A percentile compares a stretch with the other conserved stretches of the same genome.
phyloP scores from a whole-genome alignment of 2,329 filamentous ascomycete species.

The Graphilbum sp. region DNA sequence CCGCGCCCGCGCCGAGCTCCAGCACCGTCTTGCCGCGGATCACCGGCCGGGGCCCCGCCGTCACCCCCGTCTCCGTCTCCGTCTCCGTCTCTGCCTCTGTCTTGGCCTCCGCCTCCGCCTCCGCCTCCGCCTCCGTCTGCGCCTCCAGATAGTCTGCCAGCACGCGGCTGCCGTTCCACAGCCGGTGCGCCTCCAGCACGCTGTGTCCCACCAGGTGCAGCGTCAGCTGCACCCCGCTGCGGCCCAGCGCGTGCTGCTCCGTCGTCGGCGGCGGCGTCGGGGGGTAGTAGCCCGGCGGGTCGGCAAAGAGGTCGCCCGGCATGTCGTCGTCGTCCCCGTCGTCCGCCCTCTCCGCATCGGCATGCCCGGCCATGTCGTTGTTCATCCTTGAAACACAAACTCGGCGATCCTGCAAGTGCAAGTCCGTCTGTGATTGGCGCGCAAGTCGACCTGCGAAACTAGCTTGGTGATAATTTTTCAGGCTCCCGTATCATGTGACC shows the following conservation, averaged over 20 bases:
- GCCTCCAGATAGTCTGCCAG: slow-evolving; percentile 66
- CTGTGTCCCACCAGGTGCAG: slow-evolving; percentile 58
- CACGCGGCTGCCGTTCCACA: slow-evolving; percentile 81
- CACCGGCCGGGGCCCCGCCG: too few relatives aligned
- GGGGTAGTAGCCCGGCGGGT: slow-evolving; percentile 66
- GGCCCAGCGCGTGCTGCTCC: slow-evolving; percentile 48
- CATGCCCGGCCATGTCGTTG: too few relatives aligned
- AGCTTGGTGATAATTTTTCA: too few relatives aligned
- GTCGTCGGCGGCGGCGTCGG: slow-evolving; percentile 61
- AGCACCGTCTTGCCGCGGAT: slow-evolving; percentile 54
- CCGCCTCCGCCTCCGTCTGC: slow-evolving; percentile 9
- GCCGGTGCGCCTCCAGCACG: slow-evolving; percentile 72
- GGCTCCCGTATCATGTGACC: too few relatives aligned
- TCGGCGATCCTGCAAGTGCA: too few relatives aligned
- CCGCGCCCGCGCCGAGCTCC: slow-evolving; percentile 79
- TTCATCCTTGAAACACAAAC: too few relatives aligned
- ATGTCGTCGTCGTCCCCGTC: not conserved
- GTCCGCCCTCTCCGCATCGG: not conserved
- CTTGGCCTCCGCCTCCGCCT: slow-evolving; percentile 9
- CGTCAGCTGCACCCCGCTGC: slow-evolving; percentile 37
- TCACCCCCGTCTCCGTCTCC: not conserved
- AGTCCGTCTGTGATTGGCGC: too few relatives aligned
- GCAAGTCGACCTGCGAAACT: too few relatives aligned
- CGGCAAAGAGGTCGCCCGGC: slow-evolving; percentile 41
- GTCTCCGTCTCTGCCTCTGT: slow-evolving; percentile 41